phyloP scores from a whole-genome alignment of 129 eudicot species.

The Saussurea involucrata region DNA sequence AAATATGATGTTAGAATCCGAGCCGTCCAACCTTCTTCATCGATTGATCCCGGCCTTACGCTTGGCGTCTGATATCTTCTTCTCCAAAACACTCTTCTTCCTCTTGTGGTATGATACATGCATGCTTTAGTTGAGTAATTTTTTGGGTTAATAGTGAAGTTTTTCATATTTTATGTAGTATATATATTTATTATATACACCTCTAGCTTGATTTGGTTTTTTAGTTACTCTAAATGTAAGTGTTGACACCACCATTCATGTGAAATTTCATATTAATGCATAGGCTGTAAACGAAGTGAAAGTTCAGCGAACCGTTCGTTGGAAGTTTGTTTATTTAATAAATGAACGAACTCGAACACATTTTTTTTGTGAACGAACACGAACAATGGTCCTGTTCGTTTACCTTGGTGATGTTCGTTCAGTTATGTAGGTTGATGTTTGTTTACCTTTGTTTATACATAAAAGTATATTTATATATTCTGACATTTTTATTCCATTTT shows the following conservation, averaged over 20 bases:
- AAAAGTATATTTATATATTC: too few relatives aligned
- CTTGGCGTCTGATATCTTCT: conserved; percentile 28
- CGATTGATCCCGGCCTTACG: conserved; percentile 39
- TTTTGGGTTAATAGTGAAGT: neutral
- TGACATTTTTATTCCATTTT: too few relatives aligned
- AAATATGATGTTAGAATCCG: conserved; percentile 78
- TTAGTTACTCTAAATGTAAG: neutral
- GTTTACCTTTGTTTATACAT: too few relatives aligned
- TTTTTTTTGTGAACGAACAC: too few relatives aligned
- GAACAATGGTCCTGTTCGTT: too few relatives aligned
- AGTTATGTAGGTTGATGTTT: too few relatives aligned
- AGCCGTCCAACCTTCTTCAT: conserved; percentile 70
- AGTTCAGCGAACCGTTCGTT: too few relatives aligned
- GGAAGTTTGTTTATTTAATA: too few relatives aligned
- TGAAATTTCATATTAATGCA: neutral
- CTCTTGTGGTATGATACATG: neutral
- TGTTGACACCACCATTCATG: neutral
- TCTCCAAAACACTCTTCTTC: neutral
- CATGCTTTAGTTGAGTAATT: neutral
- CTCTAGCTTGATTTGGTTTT: neutral
- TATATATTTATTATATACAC: neutral
- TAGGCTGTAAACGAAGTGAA: too few relatives aligned
- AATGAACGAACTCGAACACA: too few relatives aligned
- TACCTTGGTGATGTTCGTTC: too few relatives aligned
- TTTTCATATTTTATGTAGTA: neutral